Evolutionary conservation across 257 asterid species (phyloP).

Genomic region (Solanum sitiens): DNA sequence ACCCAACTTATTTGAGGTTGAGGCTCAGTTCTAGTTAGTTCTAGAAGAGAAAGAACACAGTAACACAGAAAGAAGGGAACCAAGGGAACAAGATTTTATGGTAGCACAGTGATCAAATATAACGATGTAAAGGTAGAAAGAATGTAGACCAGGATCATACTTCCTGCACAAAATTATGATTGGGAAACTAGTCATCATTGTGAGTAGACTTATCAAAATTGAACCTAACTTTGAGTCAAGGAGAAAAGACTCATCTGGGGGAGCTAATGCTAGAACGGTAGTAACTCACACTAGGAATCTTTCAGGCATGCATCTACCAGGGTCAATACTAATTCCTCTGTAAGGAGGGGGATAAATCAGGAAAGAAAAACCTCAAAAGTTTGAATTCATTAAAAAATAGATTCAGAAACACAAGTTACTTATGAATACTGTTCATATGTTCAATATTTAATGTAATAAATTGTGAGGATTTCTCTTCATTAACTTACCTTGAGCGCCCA

Average conservation of each 20-base stretch:
- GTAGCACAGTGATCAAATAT: background rate
- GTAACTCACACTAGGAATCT: background rate
- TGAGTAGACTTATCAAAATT: background rate
- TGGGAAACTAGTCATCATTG: background rate
- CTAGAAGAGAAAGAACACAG: background rate
- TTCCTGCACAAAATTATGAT: background rate
- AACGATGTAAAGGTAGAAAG: background rate
- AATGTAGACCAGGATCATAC: background rate
- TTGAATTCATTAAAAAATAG: background rate
- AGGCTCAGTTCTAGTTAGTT: background rate
- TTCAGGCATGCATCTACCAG: background rate
- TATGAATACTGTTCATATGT: background rate
- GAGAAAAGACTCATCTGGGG: background rate
- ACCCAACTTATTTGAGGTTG: background rate
- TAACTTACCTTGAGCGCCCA: constrained; percentile 75
- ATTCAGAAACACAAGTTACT: background rate
- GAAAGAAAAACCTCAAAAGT: background rate
- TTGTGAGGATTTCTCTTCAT: background rate
- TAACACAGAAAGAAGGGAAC: background rate
- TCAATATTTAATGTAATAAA: background rate
- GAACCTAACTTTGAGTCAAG: background rate
- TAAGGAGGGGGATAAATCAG: background rate
- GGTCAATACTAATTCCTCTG: background rate
- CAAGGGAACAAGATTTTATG: background rate
- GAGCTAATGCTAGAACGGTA: background rate